Evolutionary conservation across 345 rosid species (phyloP), one percentile per base, ranked within the genome.

Genomic region (Erucastrum elatum): DNA sequence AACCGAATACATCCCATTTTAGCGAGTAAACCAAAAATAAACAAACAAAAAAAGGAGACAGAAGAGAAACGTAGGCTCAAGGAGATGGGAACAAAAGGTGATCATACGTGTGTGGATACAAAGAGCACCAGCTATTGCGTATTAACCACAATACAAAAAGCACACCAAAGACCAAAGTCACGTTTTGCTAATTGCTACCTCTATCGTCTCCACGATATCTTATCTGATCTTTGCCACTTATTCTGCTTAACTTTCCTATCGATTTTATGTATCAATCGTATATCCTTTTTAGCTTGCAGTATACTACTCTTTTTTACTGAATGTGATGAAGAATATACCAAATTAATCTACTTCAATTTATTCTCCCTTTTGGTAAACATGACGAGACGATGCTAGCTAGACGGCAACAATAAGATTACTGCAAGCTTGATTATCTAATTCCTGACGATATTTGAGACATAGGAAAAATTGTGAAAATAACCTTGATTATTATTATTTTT

Each of bases 71-170:
- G 75, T 71, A 70, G 64, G 66, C 46, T 64, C 17, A 39, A 65
- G 26, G 60, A 71, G 62, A 72, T 21, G 77, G 33, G 30, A 66
- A 72, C 81, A 78, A 41, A 78, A 41, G 62, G 62, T 31, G 66
- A 66, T n/a, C 10, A 78, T 66, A 78, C 77, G 81, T 78, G 81
- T 70, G 64, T 70, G 75, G 64, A 62, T 26, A 31, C 39, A 63
- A 51, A 25, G 31, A 31, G 55, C 4, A 56, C 63, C 69, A 77
- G 75, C 80, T 59, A 59, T 58, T 41, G 7, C n/a, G 16, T 59
- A 61, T 27, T 27, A 53, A 37, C 39, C 65, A 55, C 1, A 55
- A 53, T 64, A 64, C 35, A 27, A 55, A 25, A 8, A 64, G 4
- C 37, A 55, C 66, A 37, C 62, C 71, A 7, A 61, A 72, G 59